These are phyloP conservation scores for Musa troglodytarum DNA, from an alignment of 176 grass and related monocot genomes.

Conservation along the genomic window DNA sequence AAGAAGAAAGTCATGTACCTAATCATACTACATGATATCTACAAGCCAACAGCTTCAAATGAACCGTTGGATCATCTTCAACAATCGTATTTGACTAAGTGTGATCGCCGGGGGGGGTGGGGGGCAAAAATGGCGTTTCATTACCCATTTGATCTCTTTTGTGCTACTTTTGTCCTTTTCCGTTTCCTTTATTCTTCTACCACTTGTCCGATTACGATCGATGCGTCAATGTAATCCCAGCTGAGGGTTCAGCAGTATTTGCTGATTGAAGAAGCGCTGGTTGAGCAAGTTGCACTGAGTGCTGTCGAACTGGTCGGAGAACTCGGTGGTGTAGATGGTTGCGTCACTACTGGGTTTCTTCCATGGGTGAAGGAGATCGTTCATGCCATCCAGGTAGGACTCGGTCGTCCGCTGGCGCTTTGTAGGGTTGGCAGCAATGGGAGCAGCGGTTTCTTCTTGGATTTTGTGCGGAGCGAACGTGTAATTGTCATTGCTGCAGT, in stretches of 20 bases:
- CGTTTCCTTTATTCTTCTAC: neutral
- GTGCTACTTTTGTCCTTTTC: neutral
- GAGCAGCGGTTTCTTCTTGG: slow-evolving; percentile 11
- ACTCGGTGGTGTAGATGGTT: slow-evolving; percentile 30
- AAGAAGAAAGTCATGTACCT: slow-evolving; percentile 17
- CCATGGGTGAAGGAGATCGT: no score
- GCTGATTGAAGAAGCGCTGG: slow-evolving; percentile 5
- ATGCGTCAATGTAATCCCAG: slow-evolving; percentile 1
- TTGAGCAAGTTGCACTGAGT: slow-evolving; percentile 21
- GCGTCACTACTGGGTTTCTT: neutral
- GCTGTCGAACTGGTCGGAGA: slow-evolving; percentile 31
- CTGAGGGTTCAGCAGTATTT: slow-evolving; percentile 10
- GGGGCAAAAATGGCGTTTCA: no score
- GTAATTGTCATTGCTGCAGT: slow-evolving; percentile 7
- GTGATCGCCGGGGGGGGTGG: no score
- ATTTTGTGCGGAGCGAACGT: neutral
- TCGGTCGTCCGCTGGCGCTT: slow-evolving; percentile 27
- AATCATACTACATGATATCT: slow-evolving; percentile 14
- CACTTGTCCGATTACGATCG: neutral
- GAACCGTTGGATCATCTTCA: slow-evolving; percentile 8
- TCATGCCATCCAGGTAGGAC: no score
- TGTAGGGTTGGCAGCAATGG: slow-evolving; percentile 4
- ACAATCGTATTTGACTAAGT: neutral
- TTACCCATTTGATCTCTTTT: no score
- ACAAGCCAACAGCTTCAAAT: slow-evolving; percentile 20